Evolutionary conservation across 805 yeast species (phyloP).

Genomic region (Zygotorulaspora florentina): DNA sequence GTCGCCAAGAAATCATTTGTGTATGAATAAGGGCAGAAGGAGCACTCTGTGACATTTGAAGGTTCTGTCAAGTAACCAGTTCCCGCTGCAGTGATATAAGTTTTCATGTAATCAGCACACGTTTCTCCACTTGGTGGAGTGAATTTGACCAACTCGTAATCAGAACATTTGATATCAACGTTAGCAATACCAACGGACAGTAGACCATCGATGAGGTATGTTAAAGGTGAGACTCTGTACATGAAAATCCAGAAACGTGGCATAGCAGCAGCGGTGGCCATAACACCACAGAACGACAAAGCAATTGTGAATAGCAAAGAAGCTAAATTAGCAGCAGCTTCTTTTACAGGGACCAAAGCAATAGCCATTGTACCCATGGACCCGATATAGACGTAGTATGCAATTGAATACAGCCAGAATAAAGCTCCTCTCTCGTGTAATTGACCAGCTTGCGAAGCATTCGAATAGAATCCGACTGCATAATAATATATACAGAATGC

Average conservation of each 20-base stretch:
- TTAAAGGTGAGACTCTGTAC: conserved; percentile 69
- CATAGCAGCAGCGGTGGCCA: conserved; percentile 51
- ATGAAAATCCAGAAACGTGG: conserved; percentile 80
- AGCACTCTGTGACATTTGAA: conserved; percentile 49
- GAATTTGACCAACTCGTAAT: conserved; percentile 45
- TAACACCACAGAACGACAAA: conserved; percentile 74
- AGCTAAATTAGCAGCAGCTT: conserved; percentile 61
- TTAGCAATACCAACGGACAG: conserved; percentile 54
- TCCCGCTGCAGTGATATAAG: conserved; percentile 34
- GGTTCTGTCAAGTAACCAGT: conserved; percentile 48
- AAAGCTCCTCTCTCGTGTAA: conserved; percentile 54
- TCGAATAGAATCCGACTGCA: conserved; percentile 61
- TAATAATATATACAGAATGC: conserved; percentile 63
- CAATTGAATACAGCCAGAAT: conserved; percentile 43
- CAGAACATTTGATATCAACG: conserved; percentile 44
- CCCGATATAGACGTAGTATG: conserved; percentile 51
- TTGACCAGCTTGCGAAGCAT: conserved; percentile 51
- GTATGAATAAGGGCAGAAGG: conserved; percentile 49
- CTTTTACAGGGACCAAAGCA: conserved; percentile 56
- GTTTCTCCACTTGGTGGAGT: conserved; percentile 52
- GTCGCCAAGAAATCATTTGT: conserved; percentile 56
- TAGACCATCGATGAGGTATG: conserved; percentile 57
- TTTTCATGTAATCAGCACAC: conserved; percentile 51
- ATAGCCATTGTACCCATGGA: conserved; percentile 56
- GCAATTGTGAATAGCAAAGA: conserved; percentile 56